Evolutionary conservation across 2,329 filamentous ascomycete species (phyloP).

Genomic region (Clarireedia homoeocarpa): DNA sequence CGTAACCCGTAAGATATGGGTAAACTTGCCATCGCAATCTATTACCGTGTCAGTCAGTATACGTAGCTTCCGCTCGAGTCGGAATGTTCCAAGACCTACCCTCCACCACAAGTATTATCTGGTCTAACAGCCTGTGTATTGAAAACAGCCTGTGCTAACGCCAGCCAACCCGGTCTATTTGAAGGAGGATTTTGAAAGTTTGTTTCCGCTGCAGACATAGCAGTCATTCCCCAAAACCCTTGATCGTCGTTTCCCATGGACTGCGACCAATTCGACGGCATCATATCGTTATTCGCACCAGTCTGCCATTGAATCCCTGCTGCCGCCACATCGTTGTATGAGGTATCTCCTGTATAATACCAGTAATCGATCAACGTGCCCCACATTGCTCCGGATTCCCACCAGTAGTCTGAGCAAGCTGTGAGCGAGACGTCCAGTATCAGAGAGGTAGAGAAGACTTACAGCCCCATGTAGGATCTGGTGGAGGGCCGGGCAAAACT

Average conservation of each 20-base stretch:
- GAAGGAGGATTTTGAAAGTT: conserved; percentile 61
- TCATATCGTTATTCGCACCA: conserved; percentile 48
- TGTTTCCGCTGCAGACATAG: conserved; percentile 70
- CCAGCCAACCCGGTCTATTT: conserved; percentile 65
- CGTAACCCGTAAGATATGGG: conserved; percentile 45
- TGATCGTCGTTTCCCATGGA: conserved; percentile 32
- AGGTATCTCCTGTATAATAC: conserved; percentile 50
- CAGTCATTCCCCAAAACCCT: conserved; percentile 77
- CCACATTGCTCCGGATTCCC: conserved; percentile 56
- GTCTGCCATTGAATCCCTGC: conserved; percentile 52
- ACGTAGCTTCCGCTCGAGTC: too few relatives aligned
- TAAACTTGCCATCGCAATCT: conserved; percentile 77
- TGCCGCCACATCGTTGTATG: conserved; percentile 47
- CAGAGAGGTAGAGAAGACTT: conserved; percentile 14
- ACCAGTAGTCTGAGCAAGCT: conserved; percentile 41
- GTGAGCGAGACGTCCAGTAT: background rate
- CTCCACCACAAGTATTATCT: conserved; percentile 62
- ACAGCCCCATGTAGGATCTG: conserved; percentile 26
- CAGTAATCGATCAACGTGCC: conserved; percentile 54
- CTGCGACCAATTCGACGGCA: conserved; percentile 40
- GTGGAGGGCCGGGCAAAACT: conserved; percentile 39
- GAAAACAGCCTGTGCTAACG: conserved; percentile 70
- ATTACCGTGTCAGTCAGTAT: background rate
- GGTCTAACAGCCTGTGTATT: conserved; percentile 68
- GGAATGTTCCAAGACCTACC: conserved; percentile 29